Percentiles rank a stretch among this genome's conserved stretches.
Evolutionary conservation across 768 basidiomycete genomes (phyloP).

Genomic region (Phanerochaete sordida): DNA sequence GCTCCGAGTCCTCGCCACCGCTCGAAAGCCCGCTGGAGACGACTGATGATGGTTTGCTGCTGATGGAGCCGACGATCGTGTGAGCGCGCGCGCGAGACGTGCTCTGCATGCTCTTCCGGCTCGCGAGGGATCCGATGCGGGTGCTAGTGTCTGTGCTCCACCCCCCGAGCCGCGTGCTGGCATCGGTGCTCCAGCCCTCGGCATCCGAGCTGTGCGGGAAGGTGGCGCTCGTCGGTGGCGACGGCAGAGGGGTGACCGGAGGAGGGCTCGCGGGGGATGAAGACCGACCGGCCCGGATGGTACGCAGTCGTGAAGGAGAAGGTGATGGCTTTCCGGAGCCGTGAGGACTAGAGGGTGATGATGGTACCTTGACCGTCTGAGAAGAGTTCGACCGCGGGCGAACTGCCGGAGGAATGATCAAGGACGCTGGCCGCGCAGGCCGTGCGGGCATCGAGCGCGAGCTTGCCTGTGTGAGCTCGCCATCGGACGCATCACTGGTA

Average conservation of each 20-base stretch:
- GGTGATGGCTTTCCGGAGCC: background rate
- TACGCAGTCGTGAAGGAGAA: background rate
- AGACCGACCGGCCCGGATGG: constrained; percentile 1
- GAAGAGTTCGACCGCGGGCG: background rate
- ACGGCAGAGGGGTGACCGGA: constrained; percentile 13
- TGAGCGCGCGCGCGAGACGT: constrained; percentile 1
- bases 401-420: constrained; percentile 7
- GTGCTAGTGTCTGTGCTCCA: constrained; percentile 15
- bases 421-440: constrained; percentile 7
- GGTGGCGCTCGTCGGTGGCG: constrained; percentile 9
- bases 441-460: background rate
- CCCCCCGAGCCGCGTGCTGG: constrained; percentile 10
- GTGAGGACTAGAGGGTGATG: constrained; percentile 7
- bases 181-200: constrained; percentile 12
- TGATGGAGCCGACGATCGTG: constrained; percentile 9
- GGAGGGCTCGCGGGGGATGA: constrained; percentile 12
- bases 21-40: background rate
- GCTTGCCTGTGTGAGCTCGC: constrained; percentile 6
- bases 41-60: background rate
- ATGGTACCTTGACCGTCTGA: constrained; percentile 1
- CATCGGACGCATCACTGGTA: constrained; percentile 9
- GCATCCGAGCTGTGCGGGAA: constrained; percentile 7
- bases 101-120: background rate
- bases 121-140: constrained; percentile 8
- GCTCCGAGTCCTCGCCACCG: constrained; percentile 2